These are phyloP conservation scores for Termitomyces sp. DNA, from an alignment of 768 basidiomycete species.

Conservation along the genomic window DNA sequence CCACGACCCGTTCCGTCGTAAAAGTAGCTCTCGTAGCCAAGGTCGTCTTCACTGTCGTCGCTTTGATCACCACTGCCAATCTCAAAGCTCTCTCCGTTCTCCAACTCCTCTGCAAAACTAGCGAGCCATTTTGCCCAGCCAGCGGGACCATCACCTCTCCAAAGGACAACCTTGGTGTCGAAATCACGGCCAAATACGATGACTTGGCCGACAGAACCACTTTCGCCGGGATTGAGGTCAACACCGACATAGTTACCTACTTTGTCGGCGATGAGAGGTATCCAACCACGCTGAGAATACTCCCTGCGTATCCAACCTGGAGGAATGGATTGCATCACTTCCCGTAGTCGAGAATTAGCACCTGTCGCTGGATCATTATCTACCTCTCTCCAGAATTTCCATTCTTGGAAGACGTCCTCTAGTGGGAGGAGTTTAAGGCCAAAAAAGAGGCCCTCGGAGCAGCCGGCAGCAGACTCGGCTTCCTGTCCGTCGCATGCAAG, in stretches of 20 bases:
- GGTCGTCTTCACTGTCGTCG: constrained; percentile 76
- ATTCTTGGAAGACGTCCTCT: constrained; percentile 92
- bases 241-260: constrained; percentile 96
- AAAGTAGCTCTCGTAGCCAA: constrained; percentile 88
- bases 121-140: constrained; percentile 98
- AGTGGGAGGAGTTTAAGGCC: constrained; percentile 91
- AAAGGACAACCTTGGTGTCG: constrained; percentile 95
- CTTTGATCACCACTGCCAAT: constrained; percentile 59
- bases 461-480: constrained; percentile 82
- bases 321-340: constrained; percentile 86
- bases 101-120: constrained; percentile 87
- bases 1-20: constrained; percentile 76
- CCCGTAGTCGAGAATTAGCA: constrained; percentile 66
- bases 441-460: constrained; percentile 90
- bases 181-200: constrained; percentile 99
- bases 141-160: constrained; percentile 82
- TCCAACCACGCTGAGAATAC: constrained; percentile 95
- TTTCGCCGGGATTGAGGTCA: constrained; percentile 83
- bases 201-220: constrained; percentile 82
- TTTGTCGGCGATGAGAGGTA: constrained; percentile 91
- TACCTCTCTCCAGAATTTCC: constrained; percentile 94
- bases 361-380: constrained; percentile 87
- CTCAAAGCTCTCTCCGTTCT: constrained; percentile 86
- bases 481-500: constrained; percentile 90
- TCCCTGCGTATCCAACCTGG: constrained; percentile 83